These are phyloP conservation scores for Mrakiaceae sp. DNA, from an alignment of 1,284 basidiomycete species.

Conservation along the genomic window DNA sequence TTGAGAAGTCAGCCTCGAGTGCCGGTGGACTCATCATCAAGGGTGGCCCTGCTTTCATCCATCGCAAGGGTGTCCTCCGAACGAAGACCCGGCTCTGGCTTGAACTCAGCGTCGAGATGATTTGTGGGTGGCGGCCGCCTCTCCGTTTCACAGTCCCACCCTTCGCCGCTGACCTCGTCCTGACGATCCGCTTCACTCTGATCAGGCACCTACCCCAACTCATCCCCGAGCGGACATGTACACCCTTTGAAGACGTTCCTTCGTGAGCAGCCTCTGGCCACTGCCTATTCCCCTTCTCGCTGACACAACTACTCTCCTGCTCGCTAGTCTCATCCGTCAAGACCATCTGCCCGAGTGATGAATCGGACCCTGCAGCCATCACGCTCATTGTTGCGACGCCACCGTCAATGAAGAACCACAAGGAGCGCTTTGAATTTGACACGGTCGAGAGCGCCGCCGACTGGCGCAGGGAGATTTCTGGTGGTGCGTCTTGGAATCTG, in stretches of 20 bases:
- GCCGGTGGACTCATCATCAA: slow-evolving; percentile 36
- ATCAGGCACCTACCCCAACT: slow-evolving; percentile 46
- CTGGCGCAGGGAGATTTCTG: slow-evolving; percentile 45
- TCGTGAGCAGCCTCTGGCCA: background rate
- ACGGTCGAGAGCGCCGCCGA: slow-evolving; percentile 49
- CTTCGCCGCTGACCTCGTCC: too few species aligned
- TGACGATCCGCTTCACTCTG: too few species aligned
- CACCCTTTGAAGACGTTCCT: slow-evolving; percentile 46
- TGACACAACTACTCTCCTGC: background rate
- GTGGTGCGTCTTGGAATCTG: too few species aligned
- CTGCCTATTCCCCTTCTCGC: background rate
- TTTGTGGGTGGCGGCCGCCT: too few species aligned
- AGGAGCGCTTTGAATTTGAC: slow-evolving; percentile 43
- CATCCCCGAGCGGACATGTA: slow-evolving; percentile 45
- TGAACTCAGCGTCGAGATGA: slow-evolving; percentile 50
- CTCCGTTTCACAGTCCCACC: too few species aligned
- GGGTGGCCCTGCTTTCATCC: slow-evolving; percentile 45
- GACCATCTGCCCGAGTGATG: slow-evolving; percentile 3
- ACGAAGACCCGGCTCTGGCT: slow-evolving; percentile 46
- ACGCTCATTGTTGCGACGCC: too few species aligned
- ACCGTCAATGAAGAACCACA: slow-evolving; percentile 13
- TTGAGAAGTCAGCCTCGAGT: slow-evolving; percentile 19
- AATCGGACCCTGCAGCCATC: too few species aligned
- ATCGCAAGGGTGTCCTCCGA: slow-evolving; percentile 25
- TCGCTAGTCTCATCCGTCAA: background rate